Evolutionary conservation across 2,329 filamentous ascomycete genomes (phyloP).

Genomic region (Fusarium sarcochroum): DNA sequence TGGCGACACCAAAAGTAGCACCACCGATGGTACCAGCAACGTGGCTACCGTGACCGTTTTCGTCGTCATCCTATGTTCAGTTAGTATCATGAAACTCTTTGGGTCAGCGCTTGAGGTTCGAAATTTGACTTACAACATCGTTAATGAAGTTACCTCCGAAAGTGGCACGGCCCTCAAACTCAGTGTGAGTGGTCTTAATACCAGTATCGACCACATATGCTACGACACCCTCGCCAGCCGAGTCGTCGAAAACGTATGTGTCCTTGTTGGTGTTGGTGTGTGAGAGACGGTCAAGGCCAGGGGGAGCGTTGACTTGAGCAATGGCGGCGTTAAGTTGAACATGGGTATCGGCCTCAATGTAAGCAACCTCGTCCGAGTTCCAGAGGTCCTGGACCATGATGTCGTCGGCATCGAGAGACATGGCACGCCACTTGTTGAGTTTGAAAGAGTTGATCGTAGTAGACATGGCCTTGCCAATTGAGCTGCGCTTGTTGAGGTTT

Average conservation of each 20-base stretch:
- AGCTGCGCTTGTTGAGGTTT: constrained; percentile 67
- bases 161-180: constrained; percentile 69
- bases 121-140: constrained; percentile 56
- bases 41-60: constrained; percentile 75
- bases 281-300: constrained; percentile 68
- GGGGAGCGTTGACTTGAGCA: constrained; percentile 67
- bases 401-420: constrained; percentile 67
- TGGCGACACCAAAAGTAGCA: constrained; percentile 71
- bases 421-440: constrained; percentile 66
- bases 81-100: constrained; percentile 9
- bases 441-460: constrained; percentile 62
- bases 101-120: not conserved
- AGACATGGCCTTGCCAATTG: constrained; percentile 63
- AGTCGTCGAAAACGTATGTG: constrained; percentile 64
- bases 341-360: constrained; percentile 67
- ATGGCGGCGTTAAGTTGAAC: constrained; percentile 61
- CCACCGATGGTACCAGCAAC: constrained; percentile 74
- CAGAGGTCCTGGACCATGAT: constrained; percentile 64
- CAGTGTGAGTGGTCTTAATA: constrained; percentile 67
- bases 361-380: constrained; percentile 63
- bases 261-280: constrained; percentile 53
- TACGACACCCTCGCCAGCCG: constrained; percentile 68
- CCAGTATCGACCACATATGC: constrained; percentile 77
- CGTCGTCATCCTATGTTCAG: constrained; percentile 61
- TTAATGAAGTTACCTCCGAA: constrained; percentile 68